Base-by-base conservation (phyloP, 2,329 filamentous ascomycete species). In the Xylariomycetidae sp. region DNA sequence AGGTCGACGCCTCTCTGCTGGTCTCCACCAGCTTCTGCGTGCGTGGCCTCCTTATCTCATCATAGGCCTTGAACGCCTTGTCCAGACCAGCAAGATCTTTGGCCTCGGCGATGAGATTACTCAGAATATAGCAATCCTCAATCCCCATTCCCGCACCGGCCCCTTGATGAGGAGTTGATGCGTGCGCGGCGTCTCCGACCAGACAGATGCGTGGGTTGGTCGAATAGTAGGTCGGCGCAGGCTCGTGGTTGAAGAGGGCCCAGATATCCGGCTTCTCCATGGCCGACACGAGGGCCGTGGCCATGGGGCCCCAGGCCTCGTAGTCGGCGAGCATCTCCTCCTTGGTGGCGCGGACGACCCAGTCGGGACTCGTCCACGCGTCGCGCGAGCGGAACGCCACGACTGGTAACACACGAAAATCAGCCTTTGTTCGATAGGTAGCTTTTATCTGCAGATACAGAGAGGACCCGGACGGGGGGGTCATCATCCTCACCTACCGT, bases 111-210 rank as follows among this genome's bases (percentile, higher is more conserved):
- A 79, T 54, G 0, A 78, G 48, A 3, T 64, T 59, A 0, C 65
- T 61, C 2, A 54, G 43, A 8, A 52, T 33, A n/a, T 42, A 47
- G 37, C 42, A 41, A 37, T 77, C 72, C 42, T 76, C 71, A 36
- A 80, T 70, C 2, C 69, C 72, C 46, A 78, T 66, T 2, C 72
- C 73, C 0, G 72, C 68, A 3, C 76, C 76, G 1, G 75, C 67
- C 0, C 75, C 76, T 25, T 76, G 70, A 24, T 75, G 70, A 0
- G 77, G 77, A 0, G 74, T 72, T 24, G 72, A 72, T 0, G 75
- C 76, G 48, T 82, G 77, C 0, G 77, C 78, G 0, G 77, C 75
- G 46, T 82, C 77, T 10, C 77, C 78, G 1, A 76, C 53, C 2
- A 81, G 60, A 23, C 62, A 66, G 16, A 71, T 46, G 1, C 65